phyloP scores from a whole-genome alignment of 148 eudicot species.

The Vaccinium myrtillus region DNA sequence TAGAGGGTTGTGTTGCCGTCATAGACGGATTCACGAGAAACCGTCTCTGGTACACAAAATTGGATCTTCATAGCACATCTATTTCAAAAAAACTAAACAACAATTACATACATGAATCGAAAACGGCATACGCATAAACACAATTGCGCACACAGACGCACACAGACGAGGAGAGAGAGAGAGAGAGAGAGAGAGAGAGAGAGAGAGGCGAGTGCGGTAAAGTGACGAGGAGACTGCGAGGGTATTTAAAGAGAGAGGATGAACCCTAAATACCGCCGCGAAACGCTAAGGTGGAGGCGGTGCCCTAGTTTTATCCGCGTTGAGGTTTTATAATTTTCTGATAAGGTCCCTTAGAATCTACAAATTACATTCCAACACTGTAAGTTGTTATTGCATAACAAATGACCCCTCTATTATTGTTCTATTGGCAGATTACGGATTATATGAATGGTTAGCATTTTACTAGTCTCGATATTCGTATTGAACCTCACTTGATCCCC shows the following conservation, averaged over 20 bases:
- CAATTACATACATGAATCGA: background rate
- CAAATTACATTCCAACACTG: background rate
- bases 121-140: background rate
- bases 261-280: slow-evolving; percentile 10
- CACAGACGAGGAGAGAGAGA: background rate
- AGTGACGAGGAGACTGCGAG: background rate
- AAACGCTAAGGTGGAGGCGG: background rate
- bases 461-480: no score
- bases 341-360: background rate
- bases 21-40: slow-evolving; percentile 26
- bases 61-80: slow-evolving; percentile 27
- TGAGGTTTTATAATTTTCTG: background rate
- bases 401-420: no score
- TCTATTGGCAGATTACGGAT: no score
- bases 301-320: background rate
- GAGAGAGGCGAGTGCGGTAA: background rate
- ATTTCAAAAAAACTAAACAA: background rate
- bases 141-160: background rate
- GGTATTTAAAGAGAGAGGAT: background rate
- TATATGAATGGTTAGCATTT: no score
- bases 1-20: slow-evolving; percentile 81
- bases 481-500: no score
- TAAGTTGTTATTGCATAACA: no score
- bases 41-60: slow-evolving; percentile 43
- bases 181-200: background rate